Base-by-base conservation (phyloP, 2,329 filamentous ascomycete genomes). In the Orbilia javanica region DNA sequence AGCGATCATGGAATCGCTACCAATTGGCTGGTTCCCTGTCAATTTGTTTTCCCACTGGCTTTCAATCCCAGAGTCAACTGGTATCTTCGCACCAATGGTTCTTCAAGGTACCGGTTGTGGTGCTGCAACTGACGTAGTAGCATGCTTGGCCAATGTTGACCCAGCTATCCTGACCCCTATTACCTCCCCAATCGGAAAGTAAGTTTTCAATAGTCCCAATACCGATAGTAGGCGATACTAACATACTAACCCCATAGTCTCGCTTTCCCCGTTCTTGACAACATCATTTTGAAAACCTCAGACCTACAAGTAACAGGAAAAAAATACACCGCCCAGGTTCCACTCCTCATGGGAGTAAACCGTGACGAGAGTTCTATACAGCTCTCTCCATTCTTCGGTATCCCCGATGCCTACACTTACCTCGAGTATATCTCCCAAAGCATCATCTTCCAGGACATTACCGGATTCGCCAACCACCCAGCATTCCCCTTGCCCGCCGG, bases 331-430 rank as follows among this genome's bases (percentile, higher is more conserved):
- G 62, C 80, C 15, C 76, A 81, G 48, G 81, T 85, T 4, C 80
- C 82, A n/a, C 81, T 85, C 48, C 82, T 85, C 79, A 82, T 83
- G 4, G 85, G 84, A 79, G 80, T 82, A 44, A 85, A 84, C 80
- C 83, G 85, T 31, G 82, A 84, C 79, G 81, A 86, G 83, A 79
- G 83, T 79, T 76, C 82, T 75, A 82, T 84, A 81, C 79, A 84
- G 25, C 62, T 82, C 81, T 80, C 81, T 11, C 82, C 69, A 77
- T 15, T 82, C 81, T 73, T 80, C 80, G 31, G 76, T 82, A 44
- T 81, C 80, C 70, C 82, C 3, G 80, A 74, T 20, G 79, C 82
- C 57, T 55, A 52, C 5, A 52, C 63, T 1, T 83, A 82, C 62
- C 79, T 82, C 50, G 62, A 79, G 68, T n/a, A 44, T 42, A 67